Conservation (phyloP, 495 filamentous ascomycete genomes). For the Penicillium herquei region DNA sequence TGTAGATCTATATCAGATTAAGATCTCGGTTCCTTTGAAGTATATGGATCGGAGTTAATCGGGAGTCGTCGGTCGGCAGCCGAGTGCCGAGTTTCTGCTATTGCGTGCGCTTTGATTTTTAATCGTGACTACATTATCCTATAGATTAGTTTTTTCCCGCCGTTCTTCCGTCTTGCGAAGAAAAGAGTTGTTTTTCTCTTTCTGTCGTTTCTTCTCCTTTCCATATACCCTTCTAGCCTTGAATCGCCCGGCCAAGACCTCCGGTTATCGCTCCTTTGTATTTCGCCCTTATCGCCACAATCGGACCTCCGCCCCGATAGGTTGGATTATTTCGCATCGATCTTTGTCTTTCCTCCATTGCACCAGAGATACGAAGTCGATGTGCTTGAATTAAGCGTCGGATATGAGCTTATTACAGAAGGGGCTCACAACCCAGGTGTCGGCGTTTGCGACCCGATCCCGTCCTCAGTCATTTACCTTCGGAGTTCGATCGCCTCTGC, state of each 20-base stretch:
- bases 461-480: constrained; percentile 11
- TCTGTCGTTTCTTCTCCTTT: not conserved
- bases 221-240: not conserved
- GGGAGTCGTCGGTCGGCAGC: not conserved
- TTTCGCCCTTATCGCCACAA: constrained; percentile 21
- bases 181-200: not conserved
- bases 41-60: not conserved
- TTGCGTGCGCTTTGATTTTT: not conserved
- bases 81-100: not conserved
- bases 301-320: constrained; percentile 9
- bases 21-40: not conserved
- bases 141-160: not conserved
- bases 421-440: constrained; percentile 13
- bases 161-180: not conserved
- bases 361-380: not conserved
- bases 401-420: constrained; percentile 23
- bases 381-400: constrained; percentile 5
- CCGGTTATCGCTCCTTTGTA: constrained; percentile 9
- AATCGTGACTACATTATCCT: not conserved
- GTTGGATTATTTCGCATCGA: not conserved
- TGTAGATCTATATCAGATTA: too few species aligned
- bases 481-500: constrained; percentile 18
- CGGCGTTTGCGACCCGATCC: constrained; percentile 20
- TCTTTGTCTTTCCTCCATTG: not conserved
- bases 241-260: constrained; percentile 3